Percentiles rank a stretch among this genome's conserved stretches.
These are phyloP conservation scores for Botrytis squamosa DNA, from an alignment of 2,329 filamentous ascomycete species.

Conservation along the genomic window DNA sequence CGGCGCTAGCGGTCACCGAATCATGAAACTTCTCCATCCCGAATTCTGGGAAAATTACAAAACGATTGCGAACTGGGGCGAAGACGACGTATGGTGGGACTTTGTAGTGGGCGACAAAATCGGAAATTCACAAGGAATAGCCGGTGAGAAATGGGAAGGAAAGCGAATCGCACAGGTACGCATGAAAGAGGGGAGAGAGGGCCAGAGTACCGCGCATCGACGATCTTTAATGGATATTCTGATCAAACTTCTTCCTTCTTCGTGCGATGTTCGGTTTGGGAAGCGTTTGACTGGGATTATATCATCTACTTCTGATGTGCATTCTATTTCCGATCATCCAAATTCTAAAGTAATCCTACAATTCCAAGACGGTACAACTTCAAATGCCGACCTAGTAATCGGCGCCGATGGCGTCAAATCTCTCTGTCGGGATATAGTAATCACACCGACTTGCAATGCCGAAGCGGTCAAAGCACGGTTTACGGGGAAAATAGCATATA, in stretches of 20 bases:
- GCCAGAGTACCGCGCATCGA: conserved; percentile 1
- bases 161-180: neutral
- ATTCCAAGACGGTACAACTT: neutral
- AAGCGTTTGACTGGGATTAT: neutral
- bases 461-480: neutral
- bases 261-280: conserved; percentile 1
- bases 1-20: conserved; percentile 6
- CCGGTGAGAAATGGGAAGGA: neutral
- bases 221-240: conserved; percentile 10
- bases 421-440: conserved; percentile 1
- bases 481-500: conserved; percentile 47
- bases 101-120: conserved; percentile 4
- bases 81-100: conserved; percentile 3
- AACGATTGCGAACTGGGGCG: conserved; percentile 11
- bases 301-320: neutral
- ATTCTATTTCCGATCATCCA: no score
- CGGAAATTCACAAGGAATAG: neutral
- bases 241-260: conserved; percentile 3
- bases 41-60: conserved; percentile 1
- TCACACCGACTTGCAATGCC: neutral
- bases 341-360: neutral
- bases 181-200: conserved; percentile 13
- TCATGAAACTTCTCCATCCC: conserved; percentile 4
- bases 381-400: neutral
- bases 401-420: conserved; percentile 7